A percentile compares a stretch with the other conserved stretches of the same genome.
Conservation (phyloP, 177 flowering plant genomes). For the Vitis hybrid region DNA sequence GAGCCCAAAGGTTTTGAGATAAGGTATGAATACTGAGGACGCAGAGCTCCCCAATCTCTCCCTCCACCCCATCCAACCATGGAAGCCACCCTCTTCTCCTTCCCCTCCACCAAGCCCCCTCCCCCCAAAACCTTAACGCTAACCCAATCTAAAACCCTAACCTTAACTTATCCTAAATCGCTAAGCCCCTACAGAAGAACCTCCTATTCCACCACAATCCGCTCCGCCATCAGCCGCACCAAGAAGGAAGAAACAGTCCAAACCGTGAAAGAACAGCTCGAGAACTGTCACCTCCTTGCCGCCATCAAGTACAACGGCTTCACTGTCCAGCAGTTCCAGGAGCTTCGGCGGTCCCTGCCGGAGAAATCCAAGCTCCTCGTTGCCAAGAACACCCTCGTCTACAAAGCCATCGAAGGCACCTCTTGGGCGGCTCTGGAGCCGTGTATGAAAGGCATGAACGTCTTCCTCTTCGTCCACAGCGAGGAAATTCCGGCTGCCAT, state of each 20-base stretch:
- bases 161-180: not conserved
- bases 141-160: slow-evolving; percentile 10
- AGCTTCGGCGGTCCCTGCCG: slow-evolving; percentile 65
- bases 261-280: slow-evolving; percentile 62
- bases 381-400: slow-evolving; percentile 82
- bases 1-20: not conserved
- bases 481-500: slow-evolving; percentile 86
- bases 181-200: slow-evolving; percentile 3
- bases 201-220: slow-evolving; percentile 29
- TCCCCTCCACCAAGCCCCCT: slow-evolving; percentile 25
- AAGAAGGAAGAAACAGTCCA: slow-evolving; percentile 88
- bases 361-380: slow-evolving; percentile 62
- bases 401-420: slow-evolving; percentile 86
- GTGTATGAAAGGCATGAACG: slow-evolving; percentile 94
- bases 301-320: slow-evolving; percentile 83
- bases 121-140: slow-evolving; percentile 18
- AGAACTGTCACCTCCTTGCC: slow-evolving; percentile 77
- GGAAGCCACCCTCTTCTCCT: slow-evolving; percentile 33
- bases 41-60: not conserved
- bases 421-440: slow-evolving; percentile 83
- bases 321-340: slow-evolving; percentile 84
- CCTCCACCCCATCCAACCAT: slow-evolving; percentile 12
- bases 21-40: too few species aligned
- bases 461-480: slow-evolving; percentile 83
- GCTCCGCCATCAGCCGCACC: slow-evolving; percentile 72